phyloP scores from a whole-genome alignment of 768 basidiomycete species.

The Xerocomellus amylosporus region DNA sequence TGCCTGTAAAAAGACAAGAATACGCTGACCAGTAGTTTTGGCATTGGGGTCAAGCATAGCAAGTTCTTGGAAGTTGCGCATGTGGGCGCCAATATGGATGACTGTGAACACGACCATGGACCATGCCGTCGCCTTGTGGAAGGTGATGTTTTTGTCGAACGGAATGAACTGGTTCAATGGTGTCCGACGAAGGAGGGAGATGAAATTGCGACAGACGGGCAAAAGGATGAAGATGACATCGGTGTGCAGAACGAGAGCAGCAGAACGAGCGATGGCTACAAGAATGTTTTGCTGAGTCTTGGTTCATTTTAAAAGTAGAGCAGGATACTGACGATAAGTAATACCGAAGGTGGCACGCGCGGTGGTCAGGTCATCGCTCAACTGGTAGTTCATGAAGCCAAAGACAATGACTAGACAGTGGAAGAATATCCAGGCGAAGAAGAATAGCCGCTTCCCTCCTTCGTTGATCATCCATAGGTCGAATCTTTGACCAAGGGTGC shows the following conservation, averaged over 20 bases:
- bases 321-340: constrained; percentile 61
- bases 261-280: constrained; percentile 79
- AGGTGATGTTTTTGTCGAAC: constrained; percentile 89
- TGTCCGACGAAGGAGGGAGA: constrained; percentile 83
- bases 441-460: constrained; percentile 76
- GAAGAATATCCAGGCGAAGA: constrained; percentile 75
- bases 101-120: constrained; percentile 75
- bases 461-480: constrained; percentile 94
- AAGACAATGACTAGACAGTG: constrained; percentile 76
- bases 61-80: constrained; percentile 77
- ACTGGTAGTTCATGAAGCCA: constrained; percentile 71
- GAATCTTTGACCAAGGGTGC: constrained; percentile 44
- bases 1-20: constrained; percentile 68
- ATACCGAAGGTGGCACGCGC: constrained; percentile 72
- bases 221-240: constrained; percentile 93
- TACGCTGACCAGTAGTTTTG: constrained; percentile 48
- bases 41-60: constrained; percentile 55
- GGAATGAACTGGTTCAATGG: constrained; percentile 84
- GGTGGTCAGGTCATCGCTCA: constrained; percentile 71
- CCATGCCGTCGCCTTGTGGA: constrained; percentile 91
- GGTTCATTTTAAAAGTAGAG: background rate
- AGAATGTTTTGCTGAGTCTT: background rate
- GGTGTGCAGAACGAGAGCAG: constrained; percentile 87
- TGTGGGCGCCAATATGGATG: constrained; percentile 81
- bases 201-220: constrained; percentile 93